Base-by-base conservation (phyloP, 1,284 basidiomycete genomes). In the Ustanciosporium gigantosporum region DNA sequence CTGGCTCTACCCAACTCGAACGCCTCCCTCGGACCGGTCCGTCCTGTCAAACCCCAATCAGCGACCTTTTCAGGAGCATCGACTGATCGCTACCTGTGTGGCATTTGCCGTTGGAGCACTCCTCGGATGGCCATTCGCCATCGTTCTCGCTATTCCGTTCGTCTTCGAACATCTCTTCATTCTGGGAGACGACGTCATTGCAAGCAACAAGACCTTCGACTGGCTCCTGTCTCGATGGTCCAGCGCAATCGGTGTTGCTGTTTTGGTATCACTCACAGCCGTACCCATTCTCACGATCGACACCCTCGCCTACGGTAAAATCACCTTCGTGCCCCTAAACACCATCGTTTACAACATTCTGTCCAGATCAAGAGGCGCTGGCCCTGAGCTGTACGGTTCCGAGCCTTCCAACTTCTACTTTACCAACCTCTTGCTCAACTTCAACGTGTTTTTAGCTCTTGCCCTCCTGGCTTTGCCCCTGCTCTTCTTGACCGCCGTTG, bases 301-400 rank as follows among this genome's bases (percentile, higher is more conserved):
- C 81, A 89, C 87, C 22, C 82, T 88, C 60, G 91, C 88, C 3
- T 99, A 97, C 74, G 91, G 90, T 23, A 85, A 84, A 52, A 79
- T 86, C 31, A 82, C 84, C 2, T 80, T 96, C 48, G 89, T 90
- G 2, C 88, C 93, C 1, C 89, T 91, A 86, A 96, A 98, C 79
- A 94, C 97, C 59, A 78, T 98, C 73, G 81, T 82, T 42, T 98
- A 99, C 83, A 99, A 98, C 79, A 83, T 98, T 60, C 89, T 98
- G 78, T 79, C 80, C 1, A 48, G 61, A 2, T 25, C 66, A 4
- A 84, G 83, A 23, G 85, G 88, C 29, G 79, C 85, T 20, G 89
- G 91, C 1, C 91, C 95, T 11, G 84, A 88, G 47, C 84, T 99
- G 16, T 98, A 97, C 77, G 94, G 94, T 37, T 91, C 88, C n/a